Evolutionary conservation across 2,329 filamentous ascomycete species (phyloP).

Genomic region (Sporothrix schenckii): DNA sequence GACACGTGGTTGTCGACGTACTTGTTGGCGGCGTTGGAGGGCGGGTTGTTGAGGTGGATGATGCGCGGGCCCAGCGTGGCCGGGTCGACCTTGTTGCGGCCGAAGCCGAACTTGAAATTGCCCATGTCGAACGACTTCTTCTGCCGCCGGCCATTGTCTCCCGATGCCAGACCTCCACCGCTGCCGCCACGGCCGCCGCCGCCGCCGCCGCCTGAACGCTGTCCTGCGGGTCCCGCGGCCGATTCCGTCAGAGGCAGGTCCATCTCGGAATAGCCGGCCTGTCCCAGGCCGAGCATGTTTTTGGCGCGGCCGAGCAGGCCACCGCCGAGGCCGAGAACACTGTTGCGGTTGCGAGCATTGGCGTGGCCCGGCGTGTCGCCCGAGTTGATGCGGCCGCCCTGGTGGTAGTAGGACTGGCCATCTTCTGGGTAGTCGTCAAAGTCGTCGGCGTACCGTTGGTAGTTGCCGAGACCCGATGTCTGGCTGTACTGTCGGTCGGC

Average conservation of each 20-base stretch:
- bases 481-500: constrained; percentile 64
- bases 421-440: constrained; percentile 81
- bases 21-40: constrained; percentile 84
- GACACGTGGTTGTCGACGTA: constrained; percentile 97
- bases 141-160: constrained; percentile 40
- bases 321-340: constrained; percentile 82
- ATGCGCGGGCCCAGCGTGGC: constrained; percentile 88
- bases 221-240: constrained; percentile 47
- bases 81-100: constrained; percentile 80
- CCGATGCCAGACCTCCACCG: constrained; percentile 40
- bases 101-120: constrained; percentile 92
- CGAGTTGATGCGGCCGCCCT: constrained; percentile 63
- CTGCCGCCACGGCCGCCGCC: constrained; percentile 41
- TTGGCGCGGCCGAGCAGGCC: constrained; percentile 86
- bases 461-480: constrained; percentile 81
- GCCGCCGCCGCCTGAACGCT: constrained; percentile 35
- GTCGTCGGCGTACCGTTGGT: constrained; percentile 87
- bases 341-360: constrained; percentile 78
- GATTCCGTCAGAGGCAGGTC: constrained; percentile 90
- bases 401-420: constrained; percentile 79
- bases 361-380: constrained; percentile 49
- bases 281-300: constrained; percentile 84
- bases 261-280: constrained; percentile 89
- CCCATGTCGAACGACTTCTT: constrained; percentile 67
- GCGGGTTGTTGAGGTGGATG: constrained; percentile 94